Conservation (phyloP, 108 stramenopile species). For the Fistulifera solaris region DNA sequence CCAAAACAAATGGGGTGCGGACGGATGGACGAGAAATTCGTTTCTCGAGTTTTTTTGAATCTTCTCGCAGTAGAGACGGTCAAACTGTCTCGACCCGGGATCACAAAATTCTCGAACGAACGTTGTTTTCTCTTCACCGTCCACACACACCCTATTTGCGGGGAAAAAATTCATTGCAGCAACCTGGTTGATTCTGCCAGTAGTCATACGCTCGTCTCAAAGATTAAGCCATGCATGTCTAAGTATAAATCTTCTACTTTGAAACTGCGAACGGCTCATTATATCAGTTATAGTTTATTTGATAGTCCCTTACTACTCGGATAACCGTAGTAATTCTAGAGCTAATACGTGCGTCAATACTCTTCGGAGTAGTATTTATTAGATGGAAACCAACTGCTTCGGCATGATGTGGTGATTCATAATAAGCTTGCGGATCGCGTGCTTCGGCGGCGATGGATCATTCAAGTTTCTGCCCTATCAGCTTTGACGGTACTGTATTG, state of each 20-base stretch:
- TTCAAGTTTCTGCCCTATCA: slow-evolving; percentile 97
- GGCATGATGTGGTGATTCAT: slow-evolving; percentile 91
- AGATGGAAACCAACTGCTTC: slow-evolving; percentile 92
- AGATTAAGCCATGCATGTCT: slow-evolving; percentile 99
- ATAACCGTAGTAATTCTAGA: slow-evolving; percentile 98
- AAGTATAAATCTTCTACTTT: slow-evolving; percentile 92
- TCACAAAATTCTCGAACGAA: too few relatives aligned
- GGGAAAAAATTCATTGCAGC: slow-evolving; percentile 18
- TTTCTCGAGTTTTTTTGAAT: too few relatives aligned
- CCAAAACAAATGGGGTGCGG: too few relatives aligned
- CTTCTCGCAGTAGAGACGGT: too few relatives aligned
- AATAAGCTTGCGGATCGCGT: slow-evolving; percentile 90
- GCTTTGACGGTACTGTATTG: slow-evolving; percentile 96
- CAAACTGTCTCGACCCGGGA: too few relatives aligned
- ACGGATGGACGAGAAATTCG: too few relatives aligned
- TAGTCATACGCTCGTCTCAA: slow-evolving; percentile 99
- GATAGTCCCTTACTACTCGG: slow-evolving; percentile 98
- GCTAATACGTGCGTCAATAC: slow-evolving; percentile 94
- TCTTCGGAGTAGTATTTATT: slow-evolving; percentile 89
- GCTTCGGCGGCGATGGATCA: slow-evolving; percentile 81
- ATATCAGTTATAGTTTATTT: slow-evolving; percentile 99
- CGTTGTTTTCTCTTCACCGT: too few relatives aligned
- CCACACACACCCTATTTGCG: background rate
- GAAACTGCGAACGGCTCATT: slow-evolving; percentile 97
- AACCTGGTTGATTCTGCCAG: slow-evolving; percentile 99